Conservation (phyloP, 257 asterid species). For the Forsythia viridissima region DNA sequence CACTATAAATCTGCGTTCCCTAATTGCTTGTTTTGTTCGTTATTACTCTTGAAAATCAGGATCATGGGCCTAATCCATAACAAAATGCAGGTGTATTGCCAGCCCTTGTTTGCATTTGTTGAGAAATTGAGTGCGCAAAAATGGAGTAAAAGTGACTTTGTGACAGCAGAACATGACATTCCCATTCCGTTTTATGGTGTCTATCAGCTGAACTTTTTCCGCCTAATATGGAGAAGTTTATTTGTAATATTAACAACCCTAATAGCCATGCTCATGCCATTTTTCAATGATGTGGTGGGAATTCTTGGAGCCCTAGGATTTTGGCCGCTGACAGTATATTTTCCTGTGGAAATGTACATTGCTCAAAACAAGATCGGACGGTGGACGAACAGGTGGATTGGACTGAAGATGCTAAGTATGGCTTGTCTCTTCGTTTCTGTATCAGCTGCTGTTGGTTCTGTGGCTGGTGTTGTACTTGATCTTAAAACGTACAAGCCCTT, state of each 20-base stretch:
- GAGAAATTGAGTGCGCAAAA: conserved; percentile 37
- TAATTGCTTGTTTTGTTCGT: too few relatives aligned
- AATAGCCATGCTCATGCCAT: conserved; percentile 48
- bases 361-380: conserved; percentile 37
- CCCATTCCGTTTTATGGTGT: conserved; percentile 34
- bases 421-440: conserved; percentile 38
- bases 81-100: conserved; percentile 35
- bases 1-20: too few relatives aligned
- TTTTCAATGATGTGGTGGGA: conserved; percentile 49
- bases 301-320: conserved; percentile 48
- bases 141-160: conserved; percentile 34
- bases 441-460: conserved; percentile 44
- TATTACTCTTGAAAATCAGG: background rate
- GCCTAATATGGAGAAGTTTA: conserved; percentile 37
- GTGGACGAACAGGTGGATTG: conserved; percentile 38
- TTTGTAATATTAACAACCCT: conserved; percentile 40
- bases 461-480: conserved; percentile 42
- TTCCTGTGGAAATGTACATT: conserved; percentile 47
- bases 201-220: conserved; percentile 43
- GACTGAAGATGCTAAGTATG: conserved; percentile 42
- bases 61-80: background rate
- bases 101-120: conserved; percentile 43
- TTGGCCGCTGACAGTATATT: conserved; percentile 53
- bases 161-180: conserved; percentile 35
- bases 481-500: conserved; percentile 45